Conservation (phyloP, 2,329 filamentous ascomycete species). For the Meredithiella fracta region DNA sequence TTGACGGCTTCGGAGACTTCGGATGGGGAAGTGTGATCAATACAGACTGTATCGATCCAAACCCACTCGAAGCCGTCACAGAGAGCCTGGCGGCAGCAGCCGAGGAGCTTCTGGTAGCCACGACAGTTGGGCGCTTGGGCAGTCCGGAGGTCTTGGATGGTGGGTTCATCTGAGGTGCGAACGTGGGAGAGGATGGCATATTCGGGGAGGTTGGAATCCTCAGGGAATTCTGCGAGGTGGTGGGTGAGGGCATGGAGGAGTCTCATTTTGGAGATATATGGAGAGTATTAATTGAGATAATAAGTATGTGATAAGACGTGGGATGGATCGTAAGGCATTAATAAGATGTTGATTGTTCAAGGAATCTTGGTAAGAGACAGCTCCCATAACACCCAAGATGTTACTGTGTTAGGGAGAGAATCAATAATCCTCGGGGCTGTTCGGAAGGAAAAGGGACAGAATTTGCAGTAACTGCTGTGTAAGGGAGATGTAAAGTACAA, state of each 20-base stretch:
- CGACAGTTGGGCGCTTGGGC: constrained; percentile 6
- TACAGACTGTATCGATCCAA: constrained; percentile 20
- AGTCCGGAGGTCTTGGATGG: constrained; percentile 16
- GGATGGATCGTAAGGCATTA: not conserved
- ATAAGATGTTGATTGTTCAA: not conserved
- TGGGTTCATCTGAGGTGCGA: constrained; percentile 20
- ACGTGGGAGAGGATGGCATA: constrained; percentile 22
- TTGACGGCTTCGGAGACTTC: constrained; percentile 20
- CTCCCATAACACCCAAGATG: not conserved
- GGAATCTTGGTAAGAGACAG: too few species aligned
- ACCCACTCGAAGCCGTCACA: constrained; percentile 17
- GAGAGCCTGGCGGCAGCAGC: constrained; percentile 16
- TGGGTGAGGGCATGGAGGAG: constrained; percentile 10
- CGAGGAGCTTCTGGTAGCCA: constrained; percentile 16
- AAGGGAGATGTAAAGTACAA: not conserved
- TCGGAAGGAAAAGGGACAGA: not conserved
- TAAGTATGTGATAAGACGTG: not conserved
- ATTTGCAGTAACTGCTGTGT: not conserved
- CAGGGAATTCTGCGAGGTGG: constrained; percentile 9
- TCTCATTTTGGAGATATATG: constrained; percentile 8
- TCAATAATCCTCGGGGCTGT: not conserved
- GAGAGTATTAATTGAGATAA: not conserved
- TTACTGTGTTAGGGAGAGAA: not conserved
- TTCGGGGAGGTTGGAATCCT: constrained; percentile 14
- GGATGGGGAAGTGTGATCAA: constrained; percentile 19